Conservation (phyloP, 805 yeast species). For the Yueomyces sinensis region DNA sequence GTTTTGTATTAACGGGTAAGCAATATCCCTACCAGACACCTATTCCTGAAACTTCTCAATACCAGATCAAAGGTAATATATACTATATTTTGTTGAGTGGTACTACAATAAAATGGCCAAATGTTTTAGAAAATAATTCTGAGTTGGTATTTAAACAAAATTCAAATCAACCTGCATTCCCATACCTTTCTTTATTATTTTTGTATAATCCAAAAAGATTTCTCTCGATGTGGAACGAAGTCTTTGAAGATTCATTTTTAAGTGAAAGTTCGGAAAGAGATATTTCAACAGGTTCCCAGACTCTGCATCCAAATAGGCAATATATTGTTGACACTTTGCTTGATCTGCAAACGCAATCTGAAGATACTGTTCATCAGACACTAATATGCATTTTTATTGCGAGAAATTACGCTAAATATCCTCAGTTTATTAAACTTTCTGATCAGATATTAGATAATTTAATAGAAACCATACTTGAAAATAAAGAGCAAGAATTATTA, state of each 20-base stretch:
- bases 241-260: conserved; percentile 65
- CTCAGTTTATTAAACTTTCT: conserved; percentile 66
- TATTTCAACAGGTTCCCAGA: conserved; percentile 10
- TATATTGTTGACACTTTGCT: conserved; percentile 61
- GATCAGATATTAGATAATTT: conserved; percentile 41
- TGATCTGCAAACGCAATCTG: conserved; percentile 35
- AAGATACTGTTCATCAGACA: conserved; percentile 20
- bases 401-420: conserved; percentile 70
- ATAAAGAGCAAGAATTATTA: conserved; percentile 3
- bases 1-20: conserved; percentile 61
- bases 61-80: conserved; percentile 37
- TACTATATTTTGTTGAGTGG: conserved; percentile 52
- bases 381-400: conserved; percentile 58
- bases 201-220: conserved; percentile 42
- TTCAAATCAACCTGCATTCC: conserved; percentile 42
- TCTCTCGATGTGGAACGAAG: conserved; percentile 61
- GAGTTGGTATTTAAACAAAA: background rate
- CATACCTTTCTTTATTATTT: conserved; percentile 52
- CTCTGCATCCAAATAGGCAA: conserved; percentile 44
- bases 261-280: conserved; percentile 38
- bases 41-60: conserved; percentile 12
- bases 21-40: conserved; percentile 61
- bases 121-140: conserved; percentile 14
- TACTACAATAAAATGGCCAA: conserved; percentile 34
- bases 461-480: conserved; percentile 32